Evolutionary conservation across 768 basidiomycete species (phyloP).

Genomic region (Fomitopsis serialis): DNA sequence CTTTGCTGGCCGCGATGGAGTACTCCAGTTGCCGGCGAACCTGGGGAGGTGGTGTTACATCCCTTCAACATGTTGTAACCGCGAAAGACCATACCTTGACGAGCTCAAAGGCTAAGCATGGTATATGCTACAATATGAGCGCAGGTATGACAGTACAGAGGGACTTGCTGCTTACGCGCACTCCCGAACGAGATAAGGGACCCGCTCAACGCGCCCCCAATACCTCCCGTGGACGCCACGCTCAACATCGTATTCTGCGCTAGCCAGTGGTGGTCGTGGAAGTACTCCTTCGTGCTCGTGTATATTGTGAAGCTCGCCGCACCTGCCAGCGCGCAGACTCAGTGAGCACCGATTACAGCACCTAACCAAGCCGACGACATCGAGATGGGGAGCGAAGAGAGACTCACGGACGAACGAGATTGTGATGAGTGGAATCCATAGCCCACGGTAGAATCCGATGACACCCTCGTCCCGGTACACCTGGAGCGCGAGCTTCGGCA

Average conservation of each 20-base stretch:
- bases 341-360: background rate
- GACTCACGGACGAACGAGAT: constrained; percentile 94
- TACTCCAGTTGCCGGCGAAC: constrained; percentile 90
- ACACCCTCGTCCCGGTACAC: constrained; percentile 85
- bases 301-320: constrained; percentile 92
- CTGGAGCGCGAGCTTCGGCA: constrained; percentile 63
- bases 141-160: too few relatives aligned
- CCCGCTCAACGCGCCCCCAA: constrained; percentile 83
- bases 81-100: constrained; percentile 63
- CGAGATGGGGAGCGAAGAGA: background rate
- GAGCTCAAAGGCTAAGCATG: constrained; percentile 74
- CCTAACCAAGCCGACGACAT: background rate
- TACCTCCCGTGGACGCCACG: constrained; percentile 70
- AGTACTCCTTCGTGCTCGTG: constrained; percentile 73
- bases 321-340: constrained; percentile 36
- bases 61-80: background rate
- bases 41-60: constrained; percentile 30
- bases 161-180: constrained; percentile 59
- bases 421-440: constrained; percentile 90
- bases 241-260: constrained; percentile 56
- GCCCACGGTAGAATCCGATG: constrained; percentile 83
- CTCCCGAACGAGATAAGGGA: constrained; percentile 85
- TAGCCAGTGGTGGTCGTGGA: constrained; percentile 54
- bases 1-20: constrained; percentile 80
- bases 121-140: constrained; percentile 10